These are phyloP conservation scores for Diplodia intermedia DNA, from an alignment of 2,329 filamentous ascomycete genomes.

Conservation along the genomic window DNA sequence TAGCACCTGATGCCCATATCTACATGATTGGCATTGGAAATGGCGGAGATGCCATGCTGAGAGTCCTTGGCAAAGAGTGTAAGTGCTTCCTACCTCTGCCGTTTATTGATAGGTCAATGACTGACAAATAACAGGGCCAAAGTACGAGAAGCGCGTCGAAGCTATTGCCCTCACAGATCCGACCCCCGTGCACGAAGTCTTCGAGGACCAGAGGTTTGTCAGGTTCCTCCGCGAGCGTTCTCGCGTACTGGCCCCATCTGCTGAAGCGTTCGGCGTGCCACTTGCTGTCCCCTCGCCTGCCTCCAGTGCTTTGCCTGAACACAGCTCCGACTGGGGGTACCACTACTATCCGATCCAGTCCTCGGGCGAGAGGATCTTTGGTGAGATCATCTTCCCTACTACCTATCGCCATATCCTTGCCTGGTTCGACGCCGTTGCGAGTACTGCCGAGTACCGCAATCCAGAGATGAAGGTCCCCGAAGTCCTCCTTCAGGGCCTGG, in stretches of 20 bases:
- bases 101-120: neutral
- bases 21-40: slow-evolving; percentile 70
- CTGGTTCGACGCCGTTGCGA: slow-evolving; percentile 28
- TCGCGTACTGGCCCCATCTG: slow-evolving; percentile 18
- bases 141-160: slow-evolving; percentile 23
- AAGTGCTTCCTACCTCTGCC: neutral
- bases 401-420: slow-evolving; percentile 6
- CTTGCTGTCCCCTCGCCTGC: slow-evolving; percentile 3
- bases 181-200: slow-evolving; percentile 14
- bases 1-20: slow-evolving; percentile 61
- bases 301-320: neutral
- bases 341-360: slow-evolving; percentile 30
- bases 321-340: slow-evolving; percentile 25
- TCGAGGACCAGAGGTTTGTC: slow-evolving; percentile 16
- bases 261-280: slow-evolving; percentile 17
- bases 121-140: slow-evolving; percentile 3
- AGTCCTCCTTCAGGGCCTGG: neutral
- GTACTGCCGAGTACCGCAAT: slow-evolving; percentile 14
- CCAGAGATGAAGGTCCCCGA: slow-evolving; percentile 17
- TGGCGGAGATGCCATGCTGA: slow-evolving; percentile 25
- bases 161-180: slow-evolving; percentile 27
- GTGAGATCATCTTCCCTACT: slow-evolving; percentile 21
- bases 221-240: slow-evolving; percentile 23
- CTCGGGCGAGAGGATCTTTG: slow-evolving; percentile 16
- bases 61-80: slow-evolving; percentile 11